phyloP scores from a whole-genome alignment of 176 grass and related monocot genomes.

The Avena sativa region DNA sequence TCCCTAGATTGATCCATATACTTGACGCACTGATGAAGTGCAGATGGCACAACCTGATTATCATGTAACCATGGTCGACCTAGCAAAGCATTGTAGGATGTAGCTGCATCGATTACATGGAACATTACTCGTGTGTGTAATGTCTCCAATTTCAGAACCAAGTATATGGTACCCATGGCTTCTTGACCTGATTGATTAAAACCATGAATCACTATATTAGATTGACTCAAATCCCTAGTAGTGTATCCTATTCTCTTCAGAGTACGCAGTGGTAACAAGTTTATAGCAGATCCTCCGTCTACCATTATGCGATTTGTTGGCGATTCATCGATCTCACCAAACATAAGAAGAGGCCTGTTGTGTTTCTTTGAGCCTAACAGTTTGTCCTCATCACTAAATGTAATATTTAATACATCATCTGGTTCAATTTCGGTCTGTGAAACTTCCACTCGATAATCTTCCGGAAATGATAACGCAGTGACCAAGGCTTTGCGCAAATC shows the following conservation, averaged over 20 bases:
- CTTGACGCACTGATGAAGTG: neutral
- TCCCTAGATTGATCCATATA: neutral
- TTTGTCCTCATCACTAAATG: neutral
- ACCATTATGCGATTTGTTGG: neutral
- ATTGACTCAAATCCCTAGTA: neutral
- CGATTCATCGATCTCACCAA: neutral
- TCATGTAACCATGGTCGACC: neutral
- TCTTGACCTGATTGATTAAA: neutral
- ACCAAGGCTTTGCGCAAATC: neutral
- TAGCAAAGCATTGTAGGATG: neutral
- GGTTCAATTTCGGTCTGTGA: neutral
- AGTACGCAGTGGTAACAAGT: neutral
- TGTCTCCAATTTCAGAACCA: neutral
- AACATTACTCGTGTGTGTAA: neutral
- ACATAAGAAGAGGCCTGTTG: neutral
- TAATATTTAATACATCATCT: neutral
- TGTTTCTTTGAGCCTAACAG: neutral
- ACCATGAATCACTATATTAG: neutral
- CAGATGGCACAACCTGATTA: neutral
- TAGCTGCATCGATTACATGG: neutral
- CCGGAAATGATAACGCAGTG: too few species aligned
- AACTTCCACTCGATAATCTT: neutral
- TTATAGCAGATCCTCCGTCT: neutral
- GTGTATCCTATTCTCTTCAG: neutral
- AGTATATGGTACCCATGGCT: neutral